Evolutionary conservation across 306 rosid species (phyloP), one percentile per base, ranked within the genome.

Genomic region (Sicyos baderoa): DNA sequence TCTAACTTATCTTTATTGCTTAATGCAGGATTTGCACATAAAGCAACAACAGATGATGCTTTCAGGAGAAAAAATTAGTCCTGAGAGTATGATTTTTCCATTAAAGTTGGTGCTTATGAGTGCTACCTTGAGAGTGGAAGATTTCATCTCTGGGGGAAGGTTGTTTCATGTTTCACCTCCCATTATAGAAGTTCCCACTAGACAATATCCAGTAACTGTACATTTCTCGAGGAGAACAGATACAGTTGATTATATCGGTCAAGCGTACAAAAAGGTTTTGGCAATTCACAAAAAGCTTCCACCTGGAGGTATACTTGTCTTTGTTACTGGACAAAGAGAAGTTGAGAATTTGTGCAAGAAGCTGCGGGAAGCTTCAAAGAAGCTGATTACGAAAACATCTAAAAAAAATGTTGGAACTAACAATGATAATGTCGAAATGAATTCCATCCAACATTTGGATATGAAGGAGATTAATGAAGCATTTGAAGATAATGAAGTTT

Each of bases 51-150:
- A 63, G 68, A 54, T 44, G 25, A 51, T 82, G 22, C 84, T 44
- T 60, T 80, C 84, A 4, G 98, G 97, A 68, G 76, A 70, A 78
- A 72, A 25, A 29, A 64, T 89, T 72, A 80, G 79, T 77, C 79
- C 88, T 69, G 87, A 75, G 25, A 44, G 76, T 58, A 65, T 74
- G 82, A 76, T 93, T 78, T 86, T 79, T 80, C 98, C 94, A 17
- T 77, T 93, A 71, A 93, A 86, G 79, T 92, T 89, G 81, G 91
- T 93, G 77, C 88, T 93, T 74, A 92, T 87, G 98, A 89, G 98
- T 79, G 96, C 98, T 72, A 92, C 96, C 57, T 72, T 92, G 88
- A 83, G 85, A 72, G 98, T 86, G 48, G 88, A 89, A 81, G 98
- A 92, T 71, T 92, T 92, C 73, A 77, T 81, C 74, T 82, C 90